phyloP scores from a whole-genome alignment of 306 rosid species.

The Cercis canadensis region DNA sequence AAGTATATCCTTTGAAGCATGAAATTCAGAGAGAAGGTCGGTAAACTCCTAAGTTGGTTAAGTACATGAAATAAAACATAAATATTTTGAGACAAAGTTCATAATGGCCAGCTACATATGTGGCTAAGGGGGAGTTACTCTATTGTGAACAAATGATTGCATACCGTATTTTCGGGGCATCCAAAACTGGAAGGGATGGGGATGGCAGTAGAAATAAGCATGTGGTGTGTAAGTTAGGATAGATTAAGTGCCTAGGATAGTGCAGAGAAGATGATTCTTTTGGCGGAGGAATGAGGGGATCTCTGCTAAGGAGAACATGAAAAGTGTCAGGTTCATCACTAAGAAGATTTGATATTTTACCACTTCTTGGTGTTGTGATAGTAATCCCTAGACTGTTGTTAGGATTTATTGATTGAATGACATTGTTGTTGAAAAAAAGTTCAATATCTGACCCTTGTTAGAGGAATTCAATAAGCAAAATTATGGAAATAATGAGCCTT shows the following conservation, averaged over 20 bases:
- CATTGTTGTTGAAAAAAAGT: background rate
- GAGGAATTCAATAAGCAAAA: background rate
- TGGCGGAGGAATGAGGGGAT: background rate
- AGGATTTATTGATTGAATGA: background rate
- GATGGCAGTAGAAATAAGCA: background rate
- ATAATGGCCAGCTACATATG: background rate
- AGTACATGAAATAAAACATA: slow-evolving; percentile 3
- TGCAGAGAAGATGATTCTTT: background rate
- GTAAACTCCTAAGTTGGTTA: background rate
- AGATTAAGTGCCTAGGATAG: background rate
- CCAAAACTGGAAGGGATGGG: background rate
- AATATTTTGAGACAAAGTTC: slow-evolving; percentile 3
- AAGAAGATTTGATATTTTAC: background rate
- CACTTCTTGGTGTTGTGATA: background rate
- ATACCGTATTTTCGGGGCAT: background rate
- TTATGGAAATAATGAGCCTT: background rate
- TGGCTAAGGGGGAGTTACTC: background rate
- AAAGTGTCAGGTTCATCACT: background rate
- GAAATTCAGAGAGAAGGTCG: background rate
- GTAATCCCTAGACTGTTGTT: background rate
- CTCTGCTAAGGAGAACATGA: background rate
- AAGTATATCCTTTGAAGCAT: background rate
- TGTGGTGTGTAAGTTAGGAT: background rate
- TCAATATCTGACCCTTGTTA: background rate
- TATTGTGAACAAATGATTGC: slow-evolving; percentile 6